Evolutionary conservation across 768 basidiomycete genomes (phyloP), one percentile per base, ranked within the genome.

Genomic region (Boletus rubescentipes): DNA sequence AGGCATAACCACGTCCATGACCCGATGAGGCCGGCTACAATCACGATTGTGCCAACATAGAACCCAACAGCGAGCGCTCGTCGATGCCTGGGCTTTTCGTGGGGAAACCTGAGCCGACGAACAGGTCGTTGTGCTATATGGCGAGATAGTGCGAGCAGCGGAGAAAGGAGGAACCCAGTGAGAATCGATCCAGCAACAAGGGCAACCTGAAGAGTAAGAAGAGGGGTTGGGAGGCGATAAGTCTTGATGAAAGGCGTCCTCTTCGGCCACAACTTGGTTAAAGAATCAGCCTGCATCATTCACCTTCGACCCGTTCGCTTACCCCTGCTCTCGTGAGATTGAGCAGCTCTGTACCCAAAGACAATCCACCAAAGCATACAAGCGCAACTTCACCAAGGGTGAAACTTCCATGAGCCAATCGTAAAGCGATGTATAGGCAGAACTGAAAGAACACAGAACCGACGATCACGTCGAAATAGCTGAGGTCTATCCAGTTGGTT

Each of bases 111-210:
- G 26, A 96, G 81, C 11, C 95, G 88, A 61, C 79, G 85, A 55
- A 85, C 81, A 4, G 95, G 95, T 20, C 86, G 82, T 60, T 90
- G 91, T 0, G 95, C 94, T 60, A 94, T 89, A 67, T 93, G 87
- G 2, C 97, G 84, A 16, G 95, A 96, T 18, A 98, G 79, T 41
- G 92, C 86, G 16, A 99, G 86, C 38, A 98, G 77, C 0, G 97
- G 97, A 0, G 93, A 93, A n/a, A 99, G 81, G 9, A 98, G 74
- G 72, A 98, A 93, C 14, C 97, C 97, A n/a, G 86, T 86, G 31
- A 98, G 75, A 53, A 98, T 82, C 0, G 93, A 88, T 21, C 97
- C 97, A 5, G 89, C 91, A 43, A 99, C 89, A 42, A 98, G 79
- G 2, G 97, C 92, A 38, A 95, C 78, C 66, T 98, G 97, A 72